Base-by-base conservation (phyloP, 805 yeast genomes). In the Metschnikowia santaceciliae region DNA sequence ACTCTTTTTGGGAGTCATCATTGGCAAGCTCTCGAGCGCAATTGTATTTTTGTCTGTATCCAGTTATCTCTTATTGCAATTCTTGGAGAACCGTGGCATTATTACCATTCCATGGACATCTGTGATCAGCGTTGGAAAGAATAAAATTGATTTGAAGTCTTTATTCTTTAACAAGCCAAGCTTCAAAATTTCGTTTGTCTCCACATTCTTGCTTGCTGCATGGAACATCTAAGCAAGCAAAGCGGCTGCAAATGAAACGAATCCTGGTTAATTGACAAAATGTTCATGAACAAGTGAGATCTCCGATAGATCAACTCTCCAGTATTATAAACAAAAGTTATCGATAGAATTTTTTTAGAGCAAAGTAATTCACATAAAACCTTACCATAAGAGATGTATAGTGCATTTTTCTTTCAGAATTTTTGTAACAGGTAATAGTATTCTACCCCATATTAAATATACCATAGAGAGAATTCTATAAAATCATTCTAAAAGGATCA, bases 121-220 rank as follows among this genome's bases (percentile, higher is more conserved):
- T 30, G 58, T 72, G 19, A 53, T 74, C 17, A 59, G 48, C 6
- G 51, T 74, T 20, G 76, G 76, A 30, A 61, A 61, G 23, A 62
- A 65, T 34, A 58, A 54, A 43, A 62, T 81, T 49, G 81, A 82
- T 58, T 54, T 82, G 32, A 72, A 75, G 59, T 68, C 74, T 32
- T 71, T 83, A 68, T 61, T 83, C 15, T 75, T 84, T 51, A 79
- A 80, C 48, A 78, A 80, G 53, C 84, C 86, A 37, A 77, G 84
- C 52, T 84, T 84, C 73, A 82, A 81, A 66, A 50, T 79, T 32
- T 75, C 83, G 32, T 84, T 84, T 63, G 61, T 77, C 7, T 62
- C 76, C 41, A 67, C 83, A 8, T 83, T 83, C 61, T 56, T 81
- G 55, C 76, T 82, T 50, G 85, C 86, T 26, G 87, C 86, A 26